Evolutionary conservation across 2,329 filamentous ascomycete species (phyloP).

Genomic region (Helotiales sp.): DNA sequence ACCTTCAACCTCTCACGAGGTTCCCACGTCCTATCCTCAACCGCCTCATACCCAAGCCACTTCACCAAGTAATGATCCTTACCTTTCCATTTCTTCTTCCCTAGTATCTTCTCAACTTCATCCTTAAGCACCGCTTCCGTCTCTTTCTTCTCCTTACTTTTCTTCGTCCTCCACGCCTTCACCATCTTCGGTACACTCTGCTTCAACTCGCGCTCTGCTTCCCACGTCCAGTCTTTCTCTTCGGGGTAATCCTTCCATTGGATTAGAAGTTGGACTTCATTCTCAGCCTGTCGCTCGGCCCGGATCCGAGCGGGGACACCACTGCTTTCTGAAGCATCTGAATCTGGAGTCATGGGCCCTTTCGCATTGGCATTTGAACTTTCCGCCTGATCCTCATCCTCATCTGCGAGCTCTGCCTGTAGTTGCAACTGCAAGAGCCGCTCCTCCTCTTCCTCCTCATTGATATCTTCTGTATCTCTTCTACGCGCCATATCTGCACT

Average conservation of each 20-base stretch:
- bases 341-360: constrained; percentile 4
- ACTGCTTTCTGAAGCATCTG: neutral
- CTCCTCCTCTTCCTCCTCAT: constrained; percentile 7
- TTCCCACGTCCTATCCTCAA: constrained; percentile 34
- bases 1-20: constrained; percentile 24
- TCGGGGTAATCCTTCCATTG: constrained; percentile 31
- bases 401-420: neutral
- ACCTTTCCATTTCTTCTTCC: constrained; percentile 21
- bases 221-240: constrained; percentile 33
- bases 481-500: neutral
- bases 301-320: constrained; percentile 19
- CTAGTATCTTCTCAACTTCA: constrained; percentile 28
- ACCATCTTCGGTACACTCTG: constrained; percentile 26
- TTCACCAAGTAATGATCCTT: constrained; percentile 28
- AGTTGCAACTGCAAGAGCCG: neutral
- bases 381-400: neutral
- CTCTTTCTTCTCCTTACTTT: neutral
- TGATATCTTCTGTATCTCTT: neutral
- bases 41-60: constrained; percentile 29
- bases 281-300: constrained; percentile 17
- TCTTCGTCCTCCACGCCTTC: constrained; percentile 18
- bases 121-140: constrained; percentile 10
- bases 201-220: constrained; percentile 17
- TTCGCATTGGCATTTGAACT: neutral
- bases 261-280: constrained; percentile 25